These are phyloP conservation scores for Populus ilicifolia DNA, from an alignment of 345 rosid species.

Conservation along the genomic window DNA sequence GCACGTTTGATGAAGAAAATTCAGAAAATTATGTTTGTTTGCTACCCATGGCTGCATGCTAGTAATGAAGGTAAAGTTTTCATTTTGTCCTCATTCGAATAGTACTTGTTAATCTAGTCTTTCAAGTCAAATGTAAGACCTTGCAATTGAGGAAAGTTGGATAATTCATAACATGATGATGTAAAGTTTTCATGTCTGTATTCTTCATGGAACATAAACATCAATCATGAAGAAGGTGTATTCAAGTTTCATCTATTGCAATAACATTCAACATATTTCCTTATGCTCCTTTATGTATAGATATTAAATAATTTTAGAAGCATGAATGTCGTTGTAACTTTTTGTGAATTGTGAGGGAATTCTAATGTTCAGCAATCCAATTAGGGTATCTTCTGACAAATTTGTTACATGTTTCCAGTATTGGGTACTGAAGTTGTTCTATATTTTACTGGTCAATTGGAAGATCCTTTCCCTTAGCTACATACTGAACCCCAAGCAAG, in stretches of 20 bases:
- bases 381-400: not conserved
- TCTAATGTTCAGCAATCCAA: not conserved
- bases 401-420: not conserved
- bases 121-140: not conserved
- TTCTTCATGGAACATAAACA: not conserved
- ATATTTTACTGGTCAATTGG: not conserved
- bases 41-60: slow-evolving; percentile 95
- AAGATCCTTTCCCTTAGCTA: not conserved
- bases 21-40: slow-evolving; percentile 66
- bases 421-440: not conserved
- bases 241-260: not conserved
- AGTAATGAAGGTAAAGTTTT: slow-evolving; percentile 69
- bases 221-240: not conserved
- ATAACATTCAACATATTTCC: not conserved
- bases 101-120: not conserved
- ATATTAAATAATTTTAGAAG: not conserved
- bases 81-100: slow-evolving; percentile 6
- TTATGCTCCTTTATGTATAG: not conserved
- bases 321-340: not conserved
- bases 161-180: not conserved
- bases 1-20: slow-evolving; percentile 51
- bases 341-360: not conserved
- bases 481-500: not conserved
- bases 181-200: not conserved
- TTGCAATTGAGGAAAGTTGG: not conserved